A percentile compares a stretch with the other conserved stretches of the same genome.
phyloP scores from a whole-genome alignment of 1,284 basidiomycete species.

The Ganoderma leucocontextum region DNA sequence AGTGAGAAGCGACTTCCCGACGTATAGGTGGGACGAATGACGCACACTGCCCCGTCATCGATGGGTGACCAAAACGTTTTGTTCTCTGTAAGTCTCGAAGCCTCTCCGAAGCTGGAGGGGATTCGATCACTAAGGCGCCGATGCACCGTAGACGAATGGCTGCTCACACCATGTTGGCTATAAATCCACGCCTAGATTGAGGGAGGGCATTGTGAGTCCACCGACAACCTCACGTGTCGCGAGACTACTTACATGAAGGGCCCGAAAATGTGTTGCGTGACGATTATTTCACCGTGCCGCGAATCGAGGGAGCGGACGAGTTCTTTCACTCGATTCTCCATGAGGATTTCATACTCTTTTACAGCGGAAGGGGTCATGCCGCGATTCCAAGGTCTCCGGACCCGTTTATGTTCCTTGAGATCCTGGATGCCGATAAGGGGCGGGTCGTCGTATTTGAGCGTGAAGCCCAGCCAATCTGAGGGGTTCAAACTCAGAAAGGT shows the following conservation, averaged over 20 bases:
- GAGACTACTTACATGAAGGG: not conserved
- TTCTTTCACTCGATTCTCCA: not conserved
- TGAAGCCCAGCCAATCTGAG: not conserved
- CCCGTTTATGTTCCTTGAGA: not conserved
- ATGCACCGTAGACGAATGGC: too few species aligned
- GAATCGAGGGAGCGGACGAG: not conserved
- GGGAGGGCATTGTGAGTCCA: not conserved
- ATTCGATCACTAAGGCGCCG: not conserved
- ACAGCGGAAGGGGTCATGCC: not conserved
- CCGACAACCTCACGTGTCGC: not conserved
- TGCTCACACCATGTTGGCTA: not conserved
- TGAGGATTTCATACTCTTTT: conserved; percentile 1
- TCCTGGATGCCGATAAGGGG: not conserved
- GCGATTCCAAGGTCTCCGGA: not conserved
- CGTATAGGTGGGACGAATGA: not conserved
- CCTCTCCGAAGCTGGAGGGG: not conserved
- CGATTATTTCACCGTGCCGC: not conserved
- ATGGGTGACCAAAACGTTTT: not conserved
- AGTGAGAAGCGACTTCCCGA: not conserved
- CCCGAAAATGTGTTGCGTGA: not conserved
- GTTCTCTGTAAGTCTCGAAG: not conserved
- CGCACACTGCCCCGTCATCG: not conserved
- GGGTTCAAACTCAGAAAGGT: not conserved
- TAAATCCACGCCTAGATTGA: not conserved
- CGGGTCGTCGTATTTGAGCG: not conserved